phyloP scores from a whole-genome alignment of 257 asterid species.

The Hygrophila difformis region DNA sequence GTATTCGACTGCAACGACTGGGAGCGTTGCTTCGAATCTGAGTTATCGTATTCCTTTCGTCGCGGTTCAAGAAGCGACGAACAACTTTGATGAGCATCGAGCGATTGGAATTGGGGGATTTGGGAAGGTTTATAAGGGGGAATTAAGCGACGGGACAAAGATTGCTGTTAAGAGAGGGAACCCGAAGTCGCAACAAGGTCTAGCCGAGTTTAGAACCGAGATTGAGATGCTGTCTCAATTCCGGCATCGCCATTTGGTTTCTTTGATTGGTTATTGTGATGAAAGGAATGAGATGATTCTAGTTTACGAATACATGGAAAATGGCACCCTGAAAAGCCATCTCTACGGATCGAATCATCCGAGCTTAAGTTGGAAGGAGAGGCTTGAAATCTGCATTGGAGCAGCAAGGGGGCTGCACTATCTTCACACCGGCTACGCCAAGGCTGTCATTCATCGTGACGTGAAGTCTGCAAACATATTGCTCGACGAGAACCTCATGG shows the following conservation, averaged over 20 bases:
- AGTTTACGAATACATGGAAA: conserved; percentile 74
- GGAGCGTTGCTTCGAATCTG: conserved; percentile 39
- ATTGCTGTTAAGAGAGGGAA: conserved; percentile 81
- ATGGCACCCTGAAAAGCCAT: conserved; percentile 71
- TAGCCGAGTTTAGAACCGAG: conserved; percentile 70
- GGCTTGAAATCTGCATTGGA: conserved; percentile 82
- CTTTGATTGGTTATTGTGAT: conserved; percentile 73
- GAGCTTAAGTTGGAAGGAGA: conserved; percentile 63
- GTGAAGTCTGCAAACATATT: conserved; percentile 81
- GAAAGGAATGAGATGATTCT: conserved; percentile 78
- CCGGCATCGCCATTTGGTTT: conserved; percentile 78
- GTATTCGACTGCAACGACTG: conserved; percentile 46
- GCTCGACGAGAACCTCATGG: conserved; percentile 74
- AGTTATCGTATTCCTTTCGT: conserved; percentile 76
- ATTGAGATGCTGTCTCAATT: conserved; percentile 84
- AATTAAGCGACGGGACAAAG: conserved; percentile 51
- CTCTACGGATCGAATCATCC: conserved; percentile 51
- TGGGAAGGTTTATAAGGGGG: conserved; percentile 80
- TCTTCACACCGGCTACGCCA: conserved; percentile 70
- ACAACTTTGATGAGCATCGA: conserved; percentile 58
- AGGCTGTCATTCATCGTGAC: conserved; percentile 72
- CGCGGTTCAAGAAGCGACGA: conserved; percentile 66
- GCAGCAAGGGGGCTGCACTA: conserved; percentile 76
- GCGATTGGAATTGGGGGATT: conserved; percentile 82
- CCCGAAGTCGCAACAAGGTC: conserved; percentile 70